Percentiles rank a stretch among this genome's conserved stretches.
phyloP scores from a whole-genome alignment of 108 stramenopile species.

The Aurantiochytrium sp. region DNA sequence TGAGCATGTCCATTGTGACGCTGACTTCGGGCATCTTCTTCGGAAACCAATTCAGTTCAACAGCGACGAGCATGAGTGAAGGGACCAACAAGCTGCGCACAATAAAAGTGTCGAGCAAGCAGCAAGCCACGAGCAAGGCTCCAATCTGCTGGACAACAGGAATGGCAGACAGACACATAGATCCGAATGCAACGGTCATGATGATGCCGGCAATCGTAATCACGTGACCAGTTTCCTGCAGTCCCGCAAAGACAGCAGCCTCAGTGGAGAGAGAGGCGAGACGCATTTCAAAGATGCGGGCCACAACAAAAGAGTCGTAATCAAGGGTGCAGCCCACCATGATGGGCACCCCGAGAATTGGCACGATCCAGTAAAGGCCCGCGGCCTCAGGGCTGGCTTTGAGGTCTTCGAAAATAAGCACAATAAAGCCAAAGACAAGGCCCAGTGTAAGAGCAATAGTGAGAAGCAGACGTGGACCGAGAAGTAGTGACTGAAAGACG shows the following conservation, averaged over 20 bases:
- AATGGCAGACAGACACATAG: background rate
- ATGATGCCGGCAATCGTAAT: constrained; percentile 13
- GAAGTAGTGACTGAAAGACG: background rate
- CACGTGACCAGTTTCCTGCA: constrained; percentile 5
- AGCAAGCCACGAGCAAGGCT: constrained; percentile 1
- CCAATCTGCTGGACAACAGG: background rate
- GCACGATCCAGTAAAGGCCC: constrained; percentile 5
- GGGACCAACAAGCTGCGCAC: constrained; percentile 2
- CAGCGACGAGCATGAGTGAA: background rate
- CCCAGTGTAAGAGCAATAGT: constrained; percentile 2
- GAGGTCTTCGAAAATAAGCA: background rate
- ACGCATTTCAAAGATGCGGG: background rate
- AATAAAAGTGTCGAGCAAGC: background rate
- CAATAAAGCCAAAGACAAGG: background rate
- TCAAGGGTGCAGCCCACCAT: constrained; percentile 9
- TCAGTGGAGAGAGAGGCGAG: background rate
- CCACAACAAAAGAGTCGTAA: constrained; percentile 6
- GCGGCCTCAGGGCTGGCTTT: background rate
- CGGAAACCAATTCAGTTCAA: background rate
- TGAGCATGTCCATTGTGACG: constrained; percentile 3
- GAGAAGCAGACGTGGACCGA: background rate
- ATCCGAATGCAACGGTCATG: constrained; percentile 10
- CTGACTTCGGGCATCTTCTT: background rate
- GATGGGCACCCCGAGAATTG: constrained; percentile 4
- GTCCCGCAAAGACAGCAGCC: background rate